These are phyloP conservation scores for Spathaspora gorwiae DNA, from an alignment of 805 yeast genomes.

Conservation along the genomic window DNA sequence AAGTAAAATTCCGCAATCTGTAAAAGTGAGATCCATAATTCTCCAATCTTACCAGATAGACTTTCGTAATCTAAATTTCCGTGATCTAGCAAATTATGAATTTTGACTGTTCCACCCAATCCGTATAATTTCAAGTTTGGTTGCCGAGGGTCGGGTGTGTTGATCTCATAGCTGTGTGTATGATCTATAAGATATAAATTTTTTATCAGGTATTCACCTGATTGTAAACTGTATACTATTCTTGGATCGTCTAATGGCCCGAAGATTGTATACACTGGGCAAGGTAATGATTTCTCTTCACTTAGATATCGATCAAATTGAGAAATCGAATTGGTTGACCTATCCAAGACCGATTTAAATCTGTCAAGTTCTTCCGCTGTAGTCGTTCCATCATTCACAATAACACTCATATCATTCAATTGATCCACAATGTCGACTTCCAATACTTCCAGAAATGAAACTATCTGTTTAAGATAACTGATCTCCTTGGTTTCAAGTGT, in stretches of 20 bases:
- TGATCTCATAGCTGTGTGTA: constrained; percentile 39
- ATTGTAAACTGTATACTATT: constrained; percentile 58
- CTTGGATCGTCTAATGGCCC: constrained; percentile 74
- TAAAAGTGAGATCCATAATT: constrained; percentile 67
- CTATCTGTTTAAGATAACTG: constrained; percentile 56
- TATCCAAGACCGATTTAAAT: constrained; percentile 9
- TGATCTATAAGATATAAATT: constrained; percentile 65
- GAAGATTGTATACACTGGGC: constrained; percentile 75
- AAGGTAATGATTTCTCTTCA: constrained; percentile 36
- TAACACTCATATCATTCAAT: constrained; percentile 47
- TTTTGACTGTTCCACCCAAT: constrained; percentile 65
- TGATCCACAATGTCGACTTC: constrained; percentile 45
- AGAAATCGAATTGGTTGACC: constrained; percentile 9
- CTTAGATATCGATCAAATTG: constrained; percentile 18
- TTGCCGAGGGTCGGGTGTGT: constrained; percentile 35
- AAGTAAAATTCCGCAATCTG: constrained; percentile 61
- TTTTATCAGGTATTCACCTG: constrained; percentile 48
- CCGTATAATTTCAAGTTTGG: constrained; percentile 55
- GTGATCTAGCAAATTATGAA: constrained; percentile 59
- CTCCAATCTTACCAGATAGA: constrained; percentile 41
- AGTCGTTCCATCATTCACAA: constrained; percentile 4
- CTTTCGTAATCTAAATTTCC: constrained; percentile 14
- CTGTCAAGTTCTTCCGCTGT: constrained; percentile 6
- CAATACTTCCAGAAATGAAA: constrained; percentile 59
- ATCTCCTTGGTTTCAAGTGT: constrained; percentile 50